A percentile compares a stretch with the other conserved stretches of the same genome.
phyloP scores from a whole-genome alignment of 345 rosid species.

The Anastatica hierochuntica region DNA sequence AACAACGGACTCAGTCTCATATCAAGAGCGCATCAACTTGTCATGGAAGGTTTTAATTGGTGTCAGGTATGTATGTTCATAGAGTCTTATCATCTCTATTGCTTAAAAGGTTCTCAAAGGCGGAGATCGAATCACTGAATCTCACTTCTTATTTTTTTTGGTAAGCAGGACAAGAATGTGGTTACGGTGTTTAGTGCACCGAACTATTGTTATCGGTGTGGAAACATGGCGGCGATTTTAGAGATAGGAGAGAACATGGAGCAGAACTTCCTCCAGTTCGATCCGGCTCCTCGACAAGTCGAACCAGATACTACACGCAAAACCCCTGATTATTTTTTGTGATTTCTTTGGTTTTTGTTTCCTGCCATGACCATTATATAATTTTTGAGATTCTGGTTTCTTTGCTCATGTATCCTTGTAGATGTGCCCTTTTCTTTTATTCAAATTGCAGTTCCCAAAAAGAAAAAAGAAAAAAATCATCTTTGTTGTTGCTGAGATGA shows the following conservation, averaged over 20 bases:
- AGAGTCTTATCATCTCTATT: not conserved
- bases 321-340: constrained; percentile 86
- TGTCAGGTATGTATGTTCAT: constrained; percentile 44
- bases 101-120: not conserved
- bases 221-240: constrained; percentile 83
- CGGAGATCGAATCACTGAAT: not conserved
- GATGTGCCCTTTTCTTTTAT: constrained; percentile 14
- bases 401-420: constrained; percentile 18
- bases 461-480: too few relatives aligned
- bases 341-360: constrained; percentile 8
- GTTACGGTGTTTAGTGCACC: constrained; percentile 85
- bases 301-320: constrained; percentile 73
- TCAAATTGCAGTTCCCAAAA: too few relatives aligned
- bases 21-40: constrained; percentile 85
- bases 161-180: constrained; percentile 56
- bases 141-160: not conserved
- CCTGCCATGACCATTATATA: not conserved
- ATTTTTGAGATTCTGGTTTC: not conserved
- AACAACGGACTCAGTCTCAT: constrained; percentile 67
- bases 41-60: constrained; percentile 91
- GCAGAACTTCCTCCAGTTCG: constrained; percentile 75
- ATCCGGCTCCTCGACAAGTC: constrained; percentile 82
- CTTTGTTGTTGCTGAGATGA: too few relatives aligned
- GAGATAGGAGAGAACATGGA: constrained; percentile 83
- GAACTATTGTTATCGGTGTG: constrained; percentile 72